These are phyloP conservation scores for Castanea sativa DNA, from an alignment of 306 rosid species.

Conservation along the genomic window DNA sequence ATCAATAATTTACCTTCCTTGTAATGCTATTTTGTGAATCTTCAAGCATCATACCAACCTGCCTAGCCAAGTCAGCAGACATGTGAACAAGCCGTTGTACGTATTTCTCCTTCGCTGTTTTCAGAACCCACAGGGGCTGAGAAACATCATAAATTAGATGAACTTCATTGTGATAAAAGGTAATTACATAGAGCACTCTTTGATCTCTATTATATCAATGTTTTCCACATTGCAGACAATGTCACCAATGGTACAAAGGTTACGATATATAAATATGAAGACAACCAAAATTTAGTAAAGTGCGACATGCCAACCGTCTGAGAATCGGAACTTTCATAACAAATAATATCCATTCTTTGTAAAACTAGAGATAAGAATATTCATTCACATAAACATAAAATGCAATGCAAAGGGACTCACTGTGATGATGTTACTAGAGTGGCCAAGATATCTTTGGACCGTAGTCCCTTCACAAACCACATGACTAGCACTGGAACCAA, in stretches of 20 bases:
- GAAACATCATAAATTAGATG: slow-evolving; percentile 39
- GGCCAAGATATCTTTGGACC: slow-evolving; percentile 76
- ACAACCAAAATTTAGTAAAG: slow-evolving; percentile 1
- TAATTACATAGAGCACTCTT: slow-evolving; percentile 16
- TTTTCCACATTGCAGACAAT: slow-evolving; percentile 6
- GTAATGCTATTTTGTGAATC: slow-evolving; percentile 44
- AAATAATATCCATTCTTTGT: not conserved
- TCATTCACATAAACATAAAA: slow-evolving; percentile 25
- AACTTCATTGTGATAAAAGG: slow-evolving; percentile 29
- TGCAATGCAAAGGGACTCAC: slow-evolving; percentile 44
- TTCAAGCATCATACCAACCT: slow-evolving; percentile 70
- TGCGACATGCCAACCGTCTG: slow-evolving; percentile 13
- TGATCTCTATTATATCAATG: slow-evolving; percentile 14
- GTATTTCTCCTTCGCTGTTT: slow-evolving; percentile 82
- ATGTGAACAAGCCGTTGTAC: slow-evolving; percentile 77
- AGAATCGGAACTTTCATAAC: slow-evolving; percentile 18
- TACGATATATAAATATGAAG: not conserved
- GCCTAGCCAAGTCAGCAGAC: slow-evolving; percentile 91
- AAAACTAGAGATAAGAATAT: not conserved
- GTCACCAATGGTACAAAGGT: slow-evolving; percentile 1
- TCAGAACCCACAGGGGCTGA: slow-evolving; percentile 96
- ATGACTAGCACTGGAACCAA: slow-evolving; percentile 81
- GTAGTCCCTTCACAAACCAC: slow-evolving; percentile 91
- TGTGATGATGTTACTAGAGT: slow-evolving; percentile 71
- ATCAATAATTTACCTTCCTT: slow-evolving; percentile 48